These are phyloP conservation scores for Lithohypha guttulata DNA, from an alignment of 2,329 filamentous ascomycete species.

Conservation along the genomic window DNA sequence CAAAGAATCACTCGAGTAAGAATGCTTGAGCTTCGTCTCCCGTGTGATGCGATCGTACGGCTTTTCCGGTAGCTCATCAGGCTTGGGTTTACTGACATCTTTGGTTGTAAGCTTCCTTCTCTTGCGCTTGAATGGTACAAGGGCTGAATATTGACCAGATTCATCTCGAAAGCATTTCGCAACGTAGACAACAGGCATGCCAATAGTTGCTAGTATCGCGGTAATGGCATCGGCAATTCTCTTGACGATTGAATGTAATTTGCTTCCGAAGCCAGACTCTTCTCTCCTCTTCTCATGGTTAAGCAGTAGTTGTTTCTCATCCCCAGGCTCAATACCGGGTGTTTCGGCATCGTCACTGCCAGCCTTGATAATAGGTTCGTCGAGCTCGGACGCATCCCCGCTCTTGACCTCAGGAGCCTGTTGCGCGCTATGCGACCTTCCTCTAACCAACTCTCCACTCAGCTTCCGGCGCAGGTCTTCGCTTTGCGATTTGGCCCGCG, in stretches of 20 bases:
- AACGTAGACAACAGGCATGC: slow-evolving; percentile 70
- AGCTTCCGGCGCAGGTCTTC: slow-evolving; percentile 29
- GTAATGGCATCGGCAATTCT: slow-evolving; percentile 62
- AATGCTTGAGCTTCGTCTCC: slow-evolving; percentile 18
- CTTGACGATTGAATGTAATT: slow-evolving; percentile 41
- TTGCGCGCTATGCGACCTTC: slow-evolving; percentile 34
- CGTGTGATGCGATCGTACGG: slow-evolving; percentile 12
- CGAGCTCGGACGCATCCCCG: slow-evolving; percentile 24
- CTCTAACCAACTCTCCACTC: slow-evolving; percentile 28
- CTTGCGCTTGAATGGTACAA: slow-evolving; percentile 1
- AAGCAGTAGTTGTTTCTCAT: slow-evolving; percentile 64
- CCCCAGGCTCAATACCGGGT: slow-evolving; percentile 34
- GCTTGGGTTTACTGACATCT: background rate
- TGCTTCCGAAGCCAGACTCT: slow-evolving; percentile 18
- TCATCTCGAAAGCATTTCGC: slow-evolving; percentile 76
- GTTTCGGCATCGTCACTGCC: slow-evolving; percentile 24
- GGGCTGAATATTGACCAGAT: slow-evolving; percentile 42
- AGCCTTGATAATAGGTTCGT: slow-evolving; percentile 17
- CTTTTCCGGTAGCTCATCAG: slow-evolving; percentile 12
- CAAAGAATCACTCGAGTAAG: slow-evolving; percentile 20
- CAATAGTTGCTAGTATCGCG: slow-evolving; percentile 65
- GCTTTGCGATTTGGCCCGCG: slow-evolving; percentile 44
- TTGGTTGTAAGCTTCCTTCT: slow-evolving; percentile 1
- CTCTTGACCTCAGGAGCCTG: slow-evolving; percentile 27
- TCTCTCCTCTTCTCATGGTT: slow-evolving; percentile 32